Conservation (phyloP, 345 rosid species). For the Toxicodendron radicans region DNA sequence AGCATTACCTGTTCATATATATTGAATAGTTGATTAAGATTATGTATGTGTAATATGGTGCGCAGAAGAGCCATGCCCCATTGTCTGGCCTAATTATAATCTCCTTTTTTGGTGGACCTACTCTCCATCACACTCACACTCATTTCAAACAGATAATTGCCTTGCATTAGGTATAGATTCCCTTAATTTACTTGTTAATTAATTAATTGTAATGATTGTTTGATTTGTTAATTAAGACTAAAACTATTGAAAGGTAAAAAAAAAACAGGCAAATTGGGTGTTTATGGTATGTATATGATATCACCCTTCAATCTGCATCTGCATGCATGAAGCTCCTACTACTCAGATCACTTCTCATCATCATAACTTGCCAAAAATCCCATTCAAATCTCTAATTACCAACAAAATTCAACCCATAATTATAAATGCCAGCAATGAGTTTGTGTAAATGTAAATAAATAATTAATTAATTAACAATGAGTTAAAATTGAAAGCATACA, state of each 20-base stretch:
- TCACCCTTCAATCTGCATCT: too few relatives aligned
- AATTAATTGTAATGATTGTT: background rate
- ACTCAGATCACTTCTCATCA: slow-evolving; percentile 8
- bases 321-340: too few relatives aligned
- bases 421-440: too few relatives aligned
- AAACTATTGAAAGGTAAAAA: too few relatives aligned
- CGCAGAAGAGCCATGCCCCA: slow-evolving; percentile 31
- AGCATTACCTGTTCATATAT: too few relatives aligned
- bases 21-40: background rate
- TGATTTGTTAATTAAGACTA: too few relatives aligned
- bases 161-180: slow-evolving; percentile 32
- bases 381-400: background rate
- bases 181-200: slow-evolving; percentile 1
- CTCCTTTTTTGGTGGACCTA: slow-evolving; percentile 36
- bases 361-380: background rate
- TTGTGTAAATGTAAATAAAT: too few relatives aligned
- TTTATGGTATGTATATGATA: too few relatives aligned
- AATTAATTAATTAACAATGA: too few relatives aligned
- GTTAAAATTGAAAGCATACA: too few relatives aligned
- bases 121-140: background rate
- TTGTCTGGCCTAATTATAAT: slow-evolving; percentile 36
- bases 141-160: slow-evolving; percentile 2
- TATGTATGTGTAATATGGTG: slow-evolving; percentile 4
- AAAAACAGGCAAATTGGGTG: too few relatives aligned
- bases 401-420: too few relatives aligned